phyloP scores from a whole-genome alignment of 1,284 basidiomycete species.

The Irpex lacteus region DNA sequence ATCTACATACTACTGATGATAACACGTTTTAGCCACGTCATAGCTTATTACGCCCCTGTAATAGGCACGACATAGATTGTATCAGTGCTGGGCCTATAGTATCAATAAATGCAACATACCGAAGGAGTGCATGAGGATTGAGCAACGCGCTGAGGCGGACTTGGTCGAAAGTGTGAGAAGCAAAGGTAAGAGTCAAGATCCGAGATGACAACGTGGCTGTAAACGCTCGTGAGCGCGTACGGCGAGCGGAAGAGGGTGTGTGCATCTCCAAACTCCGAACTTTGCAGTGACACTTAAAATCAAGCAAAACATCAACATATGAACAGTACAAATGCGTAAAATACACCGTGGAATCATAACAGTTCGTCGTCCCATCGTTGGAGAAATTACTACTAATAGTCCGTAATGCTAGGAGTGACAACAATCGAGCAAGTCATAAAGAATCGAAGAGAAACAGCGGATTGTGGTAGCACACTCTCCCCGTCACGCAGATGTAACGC shows the following conservation, averaged over 20 bases:
- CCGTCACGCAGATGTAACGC: neutral
- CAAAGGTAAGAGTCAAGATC: too few species aligned
- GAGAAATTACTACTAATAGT: slow-evolving; percentile 2
- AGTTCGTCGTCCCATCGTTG: slow-evolving; percentile 1
- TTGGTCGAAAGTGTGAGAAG: too few species aligned
- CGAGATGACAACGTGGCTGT: too few species aligned
- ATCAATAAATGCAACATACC: too few species aligned
- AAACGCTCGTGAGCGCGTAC: neutral
- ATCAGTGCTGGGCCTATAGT: too few species aligned
- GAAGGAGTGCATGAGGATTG: too few species aligned
- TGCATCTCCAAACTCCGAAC: neutral
- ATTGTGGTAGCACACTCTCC: neutral
- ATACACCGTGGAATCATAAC: slow-evolving; percentile 1
- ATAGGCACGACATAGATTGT: too few species aligned
- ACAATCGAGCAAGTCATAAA: neutral
- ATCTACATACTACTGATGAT: too few species aligned
- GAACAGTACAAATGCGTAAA: slow-evolving; percentile 1
- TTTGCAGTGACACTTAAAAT: neutral
- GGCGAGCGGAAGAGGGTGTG: neutral
- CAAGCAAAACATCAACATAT: neutral
- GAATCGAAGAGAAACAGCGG: neutral
- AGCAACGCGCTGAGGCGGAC: too few species aligned
- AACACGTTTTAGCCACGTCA: too few species aligned
- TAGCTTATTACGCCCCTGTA: too few species aligned
- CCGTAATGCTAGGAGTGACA: neutral